phyloP scores from a whole-genome alignment of 1,284 basidiomycete species.

The Marasmius fiardii region DNA sequence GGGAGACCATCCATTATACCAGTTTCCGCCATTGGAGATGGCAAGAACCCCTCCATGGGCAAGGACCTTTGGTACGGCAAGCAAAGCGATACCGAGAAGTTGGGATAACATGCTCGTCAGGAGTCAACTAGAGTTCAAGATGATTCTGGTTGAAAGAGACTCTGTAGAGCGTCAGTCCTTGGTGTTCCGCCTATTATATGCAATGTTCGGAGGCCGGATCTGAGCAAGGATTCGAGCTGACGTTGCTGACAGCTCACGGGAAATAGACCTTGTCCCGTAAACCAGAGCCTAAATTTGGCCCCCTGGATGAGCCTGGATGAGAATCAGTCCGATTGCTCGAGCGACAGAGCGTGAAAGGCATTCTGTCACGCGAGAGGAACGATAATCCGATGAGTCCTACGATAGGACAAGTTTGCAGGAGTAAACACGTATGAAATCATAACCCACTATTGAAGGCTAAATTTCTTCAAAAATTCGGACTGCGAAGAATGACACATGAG shows the following conservation, averaged over 20 bases:
- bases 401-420: not conserved
- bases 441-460: not conserved
- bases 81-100: slow-evolving; percentile 24
- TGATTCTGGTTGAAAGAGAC: not conserved
- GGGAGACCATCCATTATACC: slow-evolving; percentile 49
- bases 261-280: too few species aligned
- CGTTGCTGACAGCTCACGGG: too few species aligned
- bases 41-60: slow-evolving; percentile 55
- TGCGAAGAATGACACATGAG: not conserved
- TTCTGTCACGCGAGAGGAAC: not conserved
- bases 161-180: not conserved
- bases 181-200: too few species aligned
- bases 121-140: not conserved
- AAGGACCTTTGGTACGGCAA: slow-evolving; percentile 21
- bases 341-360: too few species aligned
- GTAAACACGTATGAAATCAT: not conserved
- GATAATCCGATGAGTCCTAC: not conserved
- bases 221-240: too few species aligned
- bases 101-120: slow-evolving; percentile 6
- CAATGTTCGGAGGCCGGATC: too few species aligned
- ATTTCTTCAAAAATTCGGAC: slow-evolving; percentile 2
- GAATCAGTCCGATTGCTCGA: too few species aligned
- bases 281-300: too few species aligned
- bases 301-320: too few species aligned
- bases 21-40: slow-evolving; percentile 43